A percentile compares a stretch with the other conserved stretches of the same genome.
phyloP scores from a whole-genome alignment of 2,329 filamentous ascomycete genomes.

The Macrophomina pseudophaseolina region DNA sequence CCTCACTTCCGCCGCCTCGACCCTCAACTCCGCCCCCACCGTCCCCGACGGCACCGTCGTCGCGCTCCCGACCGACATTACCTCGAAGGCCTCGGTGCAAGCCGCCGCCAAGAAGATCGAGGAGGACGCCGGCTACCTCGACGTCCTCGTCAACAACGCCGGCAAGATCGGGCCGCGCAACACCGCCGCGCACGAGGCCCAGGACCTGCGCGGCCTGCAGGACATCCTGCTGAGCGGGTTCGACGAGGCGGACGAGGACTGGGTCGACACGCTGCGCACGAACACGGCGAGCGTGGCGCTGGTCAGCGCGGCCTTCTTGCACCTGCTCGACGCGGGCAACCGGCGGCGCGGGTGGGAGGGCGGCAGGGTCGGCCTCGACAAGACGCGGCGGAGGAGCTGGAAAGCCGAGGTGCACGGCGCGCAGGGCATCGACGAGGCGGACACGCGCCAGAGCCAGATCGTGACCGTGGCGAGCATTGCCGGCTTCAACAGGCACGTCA shows the following conservation, averaged over 20 bases:
- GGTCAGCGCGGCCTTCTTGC: constrained; percentile 52
- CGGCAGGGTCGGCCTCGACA: constrained; percentile 37
- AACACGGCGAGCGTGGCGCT: constrained; percentile 53
- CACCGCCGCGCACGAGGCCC: constrained; percentile 48
- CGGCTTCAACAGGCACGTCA: constrained; percentile 44
- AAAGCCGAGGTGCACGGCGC: constrained; percentile 25
- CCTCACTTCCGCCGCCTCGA: constrained; percentile 47
- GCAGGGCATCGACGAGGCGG: constrained; percentile 36
- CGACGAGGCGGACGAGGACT: constrained; percentile 37
- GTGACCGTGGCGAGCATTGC: constrained; percentile 52
- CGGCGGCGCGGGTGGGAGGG: constrained; percentile 46
- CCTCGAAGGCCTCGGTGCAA: constrained; percentile 45
- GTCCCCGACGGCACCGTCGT: constrained; percentile 36
- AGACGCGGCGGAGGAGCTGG: constrained; percentile 32
- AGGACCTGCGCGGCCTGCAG: constrained; percentile 50
- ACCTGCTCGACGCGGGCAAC: constrained; percentile 52
- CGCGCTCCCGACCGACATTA: constrained; percentile 52
- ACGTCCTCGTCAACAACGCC: constrained; percentile 60
- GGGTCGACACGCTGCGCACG: constrained; percentile 29
- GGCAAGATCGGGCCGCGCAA: constrained; percentile 54
- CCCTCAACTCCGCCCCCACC: constrained; percentile 34
- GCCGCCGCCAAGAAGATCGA: constrained; percentile 49
- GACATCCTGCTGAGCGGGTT: constrained; percentile 44
- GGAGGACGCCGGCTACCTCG: constrained; percentile 52
- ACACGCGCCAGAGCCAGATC: constrained; percentile 52